These are phyloP conservation scores for Xylaria castorea DNA, from an alignment of 495 filamentous ascomycete species.

Conservation along the genomic window DNA sequence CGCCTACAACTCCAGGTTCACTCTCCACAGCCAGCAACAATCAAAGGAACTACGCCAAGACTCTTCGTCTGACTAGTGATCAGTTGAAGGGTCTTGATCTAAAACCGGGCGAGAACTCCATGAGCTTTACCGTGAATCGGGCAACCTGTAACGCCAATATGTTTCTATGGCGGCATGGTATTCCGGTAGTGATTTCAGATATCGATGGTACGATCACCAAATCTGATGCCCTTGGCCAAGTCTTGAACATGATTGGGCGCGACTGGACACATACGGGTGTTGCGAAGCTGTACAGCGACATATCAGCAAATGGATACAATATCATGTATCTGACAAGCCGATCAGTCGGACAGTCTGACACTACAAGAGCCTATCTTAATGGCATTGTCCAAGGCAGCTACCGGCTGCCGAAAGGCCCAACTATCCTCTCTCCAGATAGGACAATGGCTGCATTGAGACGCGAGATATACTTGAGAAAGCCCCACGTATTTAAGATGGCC, in stretches of 20 bases:
- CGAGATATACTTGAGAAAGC: conserved; percentile 95
- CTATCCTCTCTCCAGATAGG: conserved; percentile 92
- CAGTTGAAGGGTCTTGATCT: conserved; percentile 88
- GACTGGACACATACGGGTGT: conserved; percentile 98
- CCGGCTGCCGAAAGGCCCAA: conserved; percentile 84
- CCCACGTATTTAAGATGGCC: conserved; percentile 99
- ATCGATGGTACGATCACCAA: conserved; percentile 99
- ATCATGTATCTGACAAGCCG: conserved; percentile 97
- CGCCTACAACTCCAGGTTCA: conserved; percentile 75
- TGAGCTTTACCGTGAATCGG: conserved; percentile 95
- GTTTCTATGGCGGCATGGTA: conserved; percentile 89
- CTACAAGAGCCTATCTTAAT: conserved; percentile 86
- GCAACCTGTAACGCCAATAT: conserved; percentile 91
- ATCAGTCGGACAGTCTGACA: conserved; percentile 92
- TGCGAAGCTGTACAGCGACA: conserved; percentile 96
- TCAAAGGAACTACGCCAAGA: conserved; percentile 92
- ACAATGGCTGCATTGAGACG: conserved; percentile 94
- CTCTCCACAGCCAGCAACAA: conserved; percentile 65
- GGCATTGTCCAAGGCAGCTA: conserved; percentile 90
- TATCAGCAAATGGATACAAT: conserved; percentile 95
- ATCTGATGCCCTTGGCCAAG: conserved; percentile 96
- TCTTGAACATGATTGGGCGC: conserved; percentile 95
- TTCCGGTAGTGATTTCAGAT: conserved; percentile 95
- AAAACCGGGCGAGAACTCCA: conserved; percentile 82
- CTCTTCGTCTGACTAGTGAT: conserved; percentile 92